Evolutionary conservation across 345 rosid genomes (phyloP).

Genomic region (Jatropha curcas): DNA sequence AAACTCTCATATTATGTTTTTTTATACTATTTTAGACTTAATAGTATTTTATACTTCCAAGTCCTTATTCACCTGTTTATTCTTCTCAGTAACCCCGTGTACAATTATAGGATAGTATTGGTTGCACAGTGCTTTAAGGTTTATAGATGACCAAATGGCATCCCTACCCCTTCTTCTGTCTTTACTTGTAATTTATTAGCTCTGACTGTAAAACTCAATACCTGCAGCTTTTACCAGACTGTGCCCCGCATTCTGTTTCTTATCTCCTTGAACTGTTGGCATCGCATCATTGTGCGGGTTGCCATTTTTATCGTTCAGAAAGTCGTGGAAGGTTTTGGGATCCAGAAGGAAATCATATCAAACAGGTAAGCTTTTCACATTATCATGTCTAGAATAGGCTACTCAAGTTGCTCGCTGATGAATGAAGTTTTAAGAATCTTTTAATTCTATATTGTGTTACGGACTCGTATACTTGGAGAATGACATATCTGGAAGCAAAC

Average conservation of each 20-base stretch:
- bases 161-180: neutral
- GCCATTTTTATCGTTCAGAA: slow-evolving; percentile 92
- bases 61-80: neutral
- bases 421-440: neutral
- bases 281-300: slow-evolving; percentile 72
- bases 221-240: slow-evolving; percentile 86
- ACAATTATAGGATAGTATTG: neutral
- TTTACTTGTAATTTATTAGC: neutral
- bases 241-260: slow-evolving; percentile 80
- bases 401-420: neutral
- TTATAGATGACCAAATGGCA: neutral
- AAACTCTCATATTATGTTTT: neutral
- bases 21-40: neutral
- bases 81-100: neutral
- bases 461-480: neutral
- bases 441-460: neutral
- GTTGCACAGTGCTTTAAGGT: neutral
- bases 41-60: neutral
- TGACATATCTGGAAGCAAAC: neutral
- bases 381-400: neutral
- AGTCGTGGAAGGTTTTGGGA: slow-evolving; percentile 76
- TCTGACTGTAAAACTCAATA: neutral
- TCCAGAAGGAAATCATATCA: slow-evolving; percentile 68
- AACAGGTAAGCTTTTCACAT: slow-evolving; percentile 43
- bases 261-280: slow-evolving; percentile 74